Evolutionary conservation across 805 yeast genomes (phyloP).

Genomic region (Monosporozyma yasuniensis): DNA sequence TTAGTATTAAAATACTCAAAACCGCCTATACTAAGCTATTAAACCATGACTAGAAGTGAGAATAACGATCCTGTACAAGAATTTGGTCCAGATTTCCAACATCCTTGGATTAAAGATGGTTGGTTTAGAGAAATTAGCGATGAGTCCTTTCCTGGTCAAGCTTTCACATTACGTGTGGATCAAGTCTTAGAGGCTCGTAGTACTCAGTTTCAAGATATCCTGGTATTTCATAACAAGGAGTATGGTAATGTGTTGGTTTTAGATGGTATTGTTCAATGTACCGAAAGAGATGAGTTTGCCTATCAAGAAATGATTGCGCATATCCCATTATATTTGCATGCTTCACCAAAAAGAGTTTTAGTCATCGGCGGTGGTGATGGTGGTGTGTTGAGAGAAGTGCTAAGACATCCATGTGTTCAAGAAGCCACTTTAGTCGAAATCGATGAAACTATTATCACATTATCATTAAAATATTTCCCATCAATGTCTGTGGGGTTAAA

Average conservation of each 20-base stretch:
- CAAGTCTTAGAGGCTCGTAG: conserved; percentile 55
- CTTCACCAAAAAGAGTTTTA: conserved; percentile 62
- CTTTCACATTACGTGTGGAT: conserved; percentile 56
- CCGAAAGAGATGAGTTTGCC: conserved; percentile 88
- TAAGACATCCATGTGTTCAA: conserved; percentile 61
- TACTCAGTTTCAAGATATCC: conserved; percentile 72
- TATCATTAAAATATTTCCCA: conserved; percentile 66
- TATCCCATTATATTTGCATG: conserved; percentile 70
- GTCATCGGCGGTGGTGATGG: conserved; percentile 97
- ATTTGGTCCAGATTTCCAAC: conserved; percentile 1
- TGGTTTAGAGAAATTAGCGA: conserved; percentile 79
- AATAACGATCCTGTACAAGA: not conserved
- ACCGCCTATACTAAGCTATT: not conserved
- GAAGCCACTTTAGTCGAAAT: conserved; percentile 77
- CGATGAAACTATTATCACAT: conserved; percentile 70
- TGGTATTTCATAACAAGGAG: conserved; percentile 63
- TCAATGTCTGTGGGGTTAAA: conserved; percentile 59
- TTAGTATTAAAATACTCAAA: not conserved
- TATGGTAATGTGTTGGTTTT: conserved; percentile 85
- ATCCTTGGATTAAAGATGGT: conserved; percentile 39
- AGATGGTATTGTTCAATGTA: conserved; percentile 85
- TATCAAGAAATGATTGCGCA: conserved; percentile 90
- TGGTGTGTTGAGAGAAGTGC: conserved; percentile 82
- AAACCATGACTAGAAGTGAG: not conserved
- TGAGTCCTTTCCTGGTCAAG: conserved; percentile 79